These are phyloP conservation scores for Zoysia japonica DNA, from an alignment of 176 grass and related monocot genomes.

Conservation along the genomic window DNA sequence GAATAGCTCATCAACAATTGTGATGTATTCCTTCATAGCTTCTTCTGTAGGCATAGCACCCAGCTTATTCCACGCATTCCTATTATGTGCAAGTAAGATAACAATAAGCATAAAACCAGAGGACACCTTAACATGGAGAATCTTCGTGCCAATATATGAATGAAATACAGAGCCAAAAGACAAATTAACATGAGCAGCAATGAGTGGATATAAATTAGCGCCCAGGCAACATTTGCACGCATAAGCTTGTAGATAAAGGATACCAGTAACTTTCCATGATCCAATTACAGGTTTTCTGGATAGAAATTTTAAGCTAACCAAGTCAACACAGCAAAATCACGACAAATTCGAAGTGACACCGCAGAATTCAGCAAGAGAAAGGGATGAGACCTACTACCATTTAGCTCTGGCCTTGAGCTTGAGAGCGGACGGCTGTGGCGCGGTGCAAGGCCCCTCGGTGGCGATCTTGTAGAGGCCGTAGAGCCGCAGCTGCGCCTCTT, in stretches of 20 bases:
- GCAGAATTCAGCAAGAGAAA: neutral
- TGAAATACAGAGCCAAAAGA: too few species aligned
- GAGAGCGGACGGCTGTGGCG: slow-evolving; percentile 81
- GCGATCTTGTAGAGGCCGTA: slow-evolving; percentile 98
- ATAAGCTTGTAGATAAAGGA: neutral
- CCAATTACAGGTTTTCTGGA: neutral
- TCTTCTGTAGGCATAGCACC: slow-evolving; percentile 93
- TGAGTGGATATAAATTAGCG: neutral
- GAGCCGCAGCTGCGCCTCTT: slow-evolving; percentile 75
- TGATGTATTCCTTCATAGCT: slow-evolving; percentile 92
- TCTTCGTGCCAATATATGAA: too few species aligned
- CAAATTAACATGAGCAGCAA: too few species aligned
- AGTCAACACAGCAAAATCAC: neutral
- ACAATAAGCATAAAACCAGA: slow-evolving; percentile 1
- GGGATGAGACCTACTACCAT: slow-evolving; percentile 53
- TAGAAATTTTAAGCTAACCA: neutral
- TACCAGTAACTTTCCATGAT: neutral
- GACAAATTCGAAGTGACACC: neutral
- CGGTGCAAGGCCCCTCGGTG: slow-evolving; percentile 89
- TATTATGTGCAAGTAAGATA: slow-evolving; percentile 33
- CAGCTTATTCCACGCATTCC: slow-evolving; percentile 94
- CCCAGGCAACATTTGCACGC: neutral
- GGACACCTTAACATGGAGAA: neutral
- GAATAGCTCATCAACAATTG: slow-evolving; percentile 72
- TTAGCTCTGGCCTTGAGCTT: slow-evolving; percentile 91